phyloP scores from a whole-genome alignment of 371 early-diverging fungal species.

The Choanephora cucurbitarum region DNA sequence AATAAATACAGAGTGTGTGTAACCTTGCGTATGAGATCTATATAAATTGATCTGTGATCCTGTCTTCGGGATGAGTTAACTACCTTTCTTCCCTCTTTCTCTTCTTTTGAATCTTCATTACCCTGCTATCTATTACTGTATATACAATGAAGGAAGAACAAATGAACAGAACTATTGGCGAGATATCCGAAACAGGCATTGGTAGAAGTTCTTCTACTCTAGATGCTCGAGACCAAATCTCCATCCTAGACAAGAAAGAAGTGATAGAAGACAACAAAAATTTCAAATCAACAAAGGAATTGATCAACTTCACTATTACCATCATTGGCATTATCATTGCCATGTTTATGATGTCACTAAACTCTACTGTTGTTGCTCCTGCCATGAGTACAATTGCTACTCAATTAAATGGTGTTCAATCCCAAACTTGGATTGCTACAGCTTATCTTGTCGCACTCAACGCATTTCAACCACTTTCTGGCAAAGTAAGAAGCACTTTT shows the following conservation, averaged over 20 bases:
- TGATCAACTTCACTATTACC: slow-evolving; percentile 7
- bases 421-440: slow-evolving; percentile 32
- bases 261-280: not conserved
- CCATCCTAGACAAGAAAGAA: not conserved
- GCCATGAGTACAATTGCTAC: slow-evolving; percentile 66
- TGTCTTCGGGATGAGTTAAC: not conserved
- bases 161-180: not conserved
- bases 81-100: not conserved
- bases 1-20: not conserved
- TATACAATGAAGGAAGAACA: not conserved
- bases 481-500: slow-evolving; percentile 43
- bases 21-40: not conserved
- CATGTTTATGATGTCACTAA: slow-evolving; percentile 76
- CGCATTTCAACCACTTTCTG: slow-evolving; percentile 55
- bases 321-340: slow-evolving; percentile 38
- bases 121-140: not conserved
- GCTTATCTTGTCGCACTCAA: slow-evolving; percentile 60
- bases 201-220: not conserved
- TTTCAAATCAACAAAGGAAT: slow-evolving; percentile 9
- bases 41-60: not conserved
- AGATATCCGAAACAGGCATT: not conserved
- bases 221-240: not conserved
- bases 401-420: slow-evolving; percentile 40
- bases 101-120: not conserved
- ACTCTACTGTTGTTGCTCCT: slow-evolving; percentile 74